Evolutionary conservation across 306 rosid species (phyloP).

Genomic region (Glycyrrhiza uralensis): DNA sequence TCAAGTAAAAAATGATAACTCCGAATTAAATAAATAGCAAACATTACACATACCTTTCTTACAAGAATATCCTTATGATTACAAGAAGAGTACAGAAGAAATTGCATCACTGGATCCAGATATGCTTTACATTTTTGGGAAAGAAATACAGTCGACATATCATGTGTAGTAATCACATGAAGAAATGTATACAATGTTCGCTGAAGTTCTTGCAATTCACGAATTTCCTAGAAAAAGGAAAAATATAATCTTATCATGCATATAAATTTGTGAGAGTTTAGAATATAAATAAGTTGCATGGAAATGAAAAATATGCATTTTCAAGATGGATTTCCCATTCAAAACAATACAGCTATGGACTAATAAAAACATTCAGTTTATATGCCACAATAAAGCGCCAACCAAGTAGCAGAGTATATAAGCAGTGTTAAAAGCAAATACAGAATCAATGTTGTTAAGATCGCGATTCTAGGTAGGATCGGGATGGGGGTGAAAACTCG

Average conservation of each 20-base stretch:
- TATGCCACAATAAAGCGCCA: background rate
- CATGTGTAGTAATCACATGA: slow-evolving; percentile 77
- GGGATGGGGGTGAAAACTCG: no score
- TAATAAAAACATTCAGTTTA: background rate
- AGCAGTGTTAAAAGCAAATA: slow-evolving; percentile 4
- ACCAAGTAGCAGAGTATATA: background rate
- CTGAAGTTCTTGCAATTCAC: slow-evolving; percentile 96
- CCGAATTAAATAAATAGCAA: slow-evolving; percentile 23
- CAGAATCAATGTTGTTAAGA: no score
- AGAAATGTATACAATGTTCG: slow-evolving; percentile 81
- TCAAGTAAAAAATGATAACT: background rate
- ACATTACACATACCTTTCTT: slow-evolving; percentile 64
- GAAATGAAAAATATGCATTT: slow-evolving; percentile 5
- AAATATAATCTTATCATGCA: slow-evolving; percentile 10
- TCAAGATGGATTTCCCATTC: slow-evolving; percentile 14
- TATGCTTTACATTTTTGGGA: slow-evolving; percentile 75
- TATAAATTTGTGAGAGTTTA: background rate
- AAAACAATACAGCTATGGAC: slow-evolving; percentile 1
- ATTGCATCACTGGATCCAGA: slow-evolving; percentile 80
- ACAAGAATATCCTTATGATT: slow-evolving; percentile 82
- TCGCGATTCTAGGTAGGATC: no score
- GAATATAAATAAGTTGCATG: background rate
- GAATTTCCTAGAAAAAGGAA: slow-evolving; percentile 59
- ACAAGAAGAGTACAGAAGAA: slow-evolving; percentile 76
- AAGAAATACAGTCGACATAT: slow-evolving; percentile 73